These are phyloP conservation scores for Astragalus membranaceus DNA, from an alignment of 306 rosid species.

Conservation along the genomic window DNA sequence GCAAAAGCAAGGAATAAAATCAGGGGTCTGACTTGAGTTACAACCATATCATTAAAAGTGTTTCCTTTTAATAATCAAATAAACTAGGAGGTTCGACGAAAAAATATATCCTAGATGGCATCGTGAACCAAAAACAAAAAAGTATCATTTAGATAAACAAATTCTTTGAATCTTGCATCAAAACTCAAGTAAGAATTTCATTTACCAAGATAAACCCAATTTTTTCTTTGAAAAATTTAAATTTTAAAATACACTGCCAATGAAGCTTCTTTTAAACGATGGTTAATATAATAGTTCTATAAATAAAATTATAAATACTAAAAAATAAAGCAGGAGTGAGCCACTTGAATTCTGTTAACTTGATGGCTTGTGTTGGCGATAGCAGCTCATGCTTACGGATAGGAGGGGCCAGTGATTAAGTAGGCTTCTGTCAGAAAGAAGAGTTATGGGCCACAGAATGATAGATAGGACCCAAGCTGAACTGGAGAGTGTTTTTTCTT, in stretches of 20 bases:
- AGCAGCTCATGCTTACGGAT: background rate
- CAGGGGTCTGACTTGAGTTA: background rate
- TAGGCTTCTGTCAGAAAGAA: background rate
- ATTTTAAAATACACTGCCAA: background rate
- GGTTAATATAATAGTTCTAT: background rate
- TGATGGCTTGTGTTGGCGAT: background rate
- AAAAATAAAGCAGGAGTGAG: background rate
- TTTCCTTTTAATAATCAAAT: background rate
- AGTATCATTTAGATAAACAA: background rate
- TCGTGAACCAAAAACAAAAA: background rate
- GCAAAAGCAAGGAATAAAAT: conserved; percentile 35
- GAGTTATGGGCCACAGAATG: too few species aligned
- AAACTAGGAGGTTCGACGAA: background rate
- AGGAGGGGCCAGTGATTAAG: background rate
- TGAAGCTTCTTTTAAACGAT: background rate
- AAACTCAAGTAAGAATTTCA: background rate
- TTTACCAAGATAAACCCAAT: background rate
- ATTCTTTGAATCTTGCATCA: background rate
- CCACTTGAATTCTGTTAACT: background rate
- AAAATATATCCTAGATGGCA: background rate
- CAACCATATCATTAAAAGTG: background rate
- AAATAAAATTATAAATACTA: background rate
- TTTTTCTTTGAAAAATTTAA: background rate
- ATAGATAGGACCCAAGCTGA: too few species aligned
- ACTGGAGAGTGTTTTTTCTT: too few species aligned